Percentiles rank a stretch among this genome's conserved stretches.
phyloP scores from a whole-genome alignment of 768 basidiomycete species.

The Trametes cingulata region DNA sequence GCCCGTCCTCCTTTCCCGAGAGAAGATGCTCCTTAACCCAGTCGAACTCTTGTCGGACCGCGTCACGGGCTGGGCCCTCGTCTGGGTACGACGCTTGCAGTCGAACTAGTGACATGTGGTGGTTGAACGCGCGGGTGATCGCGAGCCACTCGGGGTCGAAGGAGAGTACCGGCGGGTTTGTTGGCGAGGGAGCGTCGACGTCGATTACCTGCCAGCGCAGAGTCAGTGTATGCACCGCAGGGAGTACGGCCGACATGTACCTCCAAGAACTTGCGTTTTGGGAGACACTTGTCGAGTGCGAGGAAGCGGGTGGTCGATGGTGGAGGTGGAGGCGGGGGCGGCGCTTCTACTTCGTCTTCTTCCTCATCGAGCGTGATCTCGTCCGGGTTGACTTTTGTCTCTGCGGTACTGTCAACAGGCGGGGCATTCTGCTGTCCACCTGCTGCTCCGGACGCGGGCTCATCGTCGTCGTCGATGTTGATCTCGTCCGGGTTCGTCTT shows the following conservation, averaged over 20 bases:
- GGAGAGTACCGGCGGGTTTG: constrained; percentile 43
- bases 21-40: constrained; percentile 70
- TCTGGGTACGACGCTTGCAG: constrained; percentile 62
- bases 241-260: constrained; percentile 38
- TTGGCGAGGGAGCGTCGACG: constrained; percentile 35
- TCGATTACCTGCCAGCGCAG: constrained; percentile 64
- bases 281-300: constrained; percentile 79
- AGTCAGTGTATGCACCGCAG: not conserved
- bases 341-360: constrained; percentile 45
- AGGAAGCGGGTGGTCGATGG: constrained; percentile 68
- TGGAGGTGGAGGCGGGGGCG: constrained; percentile 35
- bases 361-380: constrained; percentile 51
- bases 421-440: not conserved
- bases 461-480: constrained; percentile 38
- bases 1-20: constrained; percentile 26
- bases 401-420: not conserved
- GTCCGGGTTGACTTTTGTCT: constrained; percentile 43
- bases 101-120: constrained; percentile 61
- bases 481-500: constrained; percentile 42
- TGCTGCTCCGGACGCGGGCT: not conserved
- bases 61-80: constrained; percentile 45
- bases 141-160: constrained; percentile 96
- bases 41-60: constrained; percentile 57
- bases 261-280: constrained; percentile 75
- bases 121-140: constrained; percentile 84